A percentile compares a stretch with the other conserved stretches of the same genome.
These are phyloP conservation scores for Paramecium caudatum DNA, from an alignment of 73 alveolate species.

Conservation along the genomic window DNA sequence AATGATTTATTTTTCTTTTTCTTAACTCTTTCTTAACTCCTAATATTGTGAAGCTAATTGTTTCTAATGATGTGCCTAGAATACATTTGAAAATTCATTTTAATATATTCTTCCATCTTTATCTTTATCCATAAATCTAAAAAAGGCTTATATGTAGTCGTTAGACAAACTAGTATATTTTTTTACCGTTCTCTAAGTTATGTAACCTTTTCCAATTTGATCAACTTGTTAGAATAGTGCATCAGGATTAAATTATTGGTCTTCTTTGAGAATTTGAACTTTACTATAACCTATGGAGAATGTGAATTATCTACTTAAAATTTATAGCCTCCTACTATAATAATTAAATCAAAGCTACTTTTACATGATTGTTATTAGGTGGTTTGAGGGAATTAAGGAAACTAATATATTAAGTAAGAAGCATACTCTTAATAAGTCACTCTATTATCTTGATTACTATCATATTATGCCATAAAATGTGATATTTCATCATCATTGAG, in stretches of 20 bases:
- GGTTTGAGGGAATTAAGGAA: background rate
- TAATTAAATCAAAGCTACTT: background rate
- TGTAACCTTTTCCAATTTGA: slow-evolving; percentile 7
- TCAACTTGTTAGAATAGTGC: background rate
- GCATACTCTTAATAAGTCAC: slow-evolving; percentile 5
- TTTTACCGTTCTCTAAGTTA: slow-evolving; percentile 23
- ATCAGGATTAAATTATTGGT: background rate
- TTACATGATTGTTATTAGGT: background rate
- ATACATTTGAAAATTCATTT: background rate
- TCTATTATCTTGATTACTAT: background rate
- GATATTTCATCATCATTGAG: slow-evolving; percentile 45
- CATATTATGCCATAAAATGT: background rate
- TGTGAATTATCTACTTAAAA: slow-evolving; percentile 12
- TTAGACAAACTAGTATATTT: slow-evolving; percentile 6
- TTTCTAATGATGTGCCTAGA: background rate
- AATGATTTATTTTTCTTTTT: slow-evolving; percentile 38
- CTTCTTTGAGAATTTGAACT: slow-evolving; percentile 50
- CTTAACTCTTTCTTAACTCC: slow-evolving; percentile 35
- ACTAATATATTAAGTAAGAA: background rate
- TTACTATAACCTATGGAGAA: slow-evolving; percentile 43
- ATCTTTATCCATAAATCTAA: slow-evolving; percentile 46
- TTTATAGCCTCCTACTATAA: slow-evolving; percentile 53
- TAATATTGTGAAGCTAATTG: slow-evolving; percentile 4
- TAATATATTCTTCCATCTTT: slow-evolving; percentile 36
- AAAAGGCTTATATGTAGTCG: slow-evolving; percentile 50